phyloP scores from a whole-genome alignment of 805 yeast species.

The Candida andamanensis region DNA sequence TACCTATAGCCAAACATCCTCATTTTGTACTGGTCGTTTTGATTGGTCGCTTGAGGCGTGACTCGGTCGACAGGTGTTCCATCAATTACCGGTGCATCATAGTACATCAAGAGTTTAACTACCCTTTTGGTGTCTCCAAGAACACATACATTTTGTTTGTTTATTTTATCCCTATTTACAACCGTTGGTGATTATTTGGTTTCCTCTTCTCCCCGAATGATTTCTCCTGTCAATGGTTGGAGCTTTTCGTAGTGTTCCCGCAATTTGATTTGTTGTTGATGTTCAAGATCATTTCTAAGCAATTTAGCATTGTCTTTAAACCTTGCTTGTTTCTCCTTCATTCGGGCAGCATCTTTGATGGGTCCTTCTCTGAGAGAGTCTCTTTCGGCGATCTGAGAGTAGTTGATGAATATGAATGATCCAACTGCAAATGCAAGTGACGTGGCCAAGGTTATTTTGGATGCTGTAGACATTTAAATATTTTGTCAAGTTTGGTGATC shows the following conservation, averaged over 20 bases:
- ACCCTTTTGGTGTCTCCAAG: slow-evolving; percentile 47
- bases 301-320: slow-evolving; percentile 34
- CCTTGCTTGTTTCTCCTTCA: slow-evolving; percentile 38
- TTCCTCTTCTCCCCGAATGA: slow-evolving; percentile 29
- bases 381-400: slow-evolving; percentile 64
- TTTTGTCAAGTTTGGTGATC: neutral
- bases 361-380: slow-evolving; percentile 78
- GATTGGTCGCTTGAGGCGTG: slow-evolving; percentile 37
- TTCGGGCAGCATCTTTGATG: slow-evolving; percentile 69
- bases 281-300: slow-evolving; percentile 56
- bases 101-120: slow-evolving; percentile 38
- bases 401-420: slow-evolving; percentile 65
- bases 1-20: slow-evolving; percentile 22
- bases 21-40: slow-evolving; percentile 38
- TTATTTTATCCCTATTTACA: slow-evolving; percentile 7
- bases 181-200: neutral
- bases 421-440: slow-evolving; percentile 52
- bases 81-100: slow-evolving; percentile 36
- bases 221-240: slow-evolving; percentile 52
- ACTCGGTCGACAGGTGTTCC: slow-evolving; percentile 9
- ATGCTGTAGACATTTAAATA: slow-evolving; percentile 67
- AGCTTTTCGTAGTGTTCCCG: slow-evolving; percentile 49
- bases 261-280: slow-evolving; percentile 57
- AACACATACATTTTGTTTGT: slow-evolving; percentile 32
- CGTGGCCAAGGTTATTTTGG: slow-evolving; percentile 66